phyloP scores from a whole-genome alignment of 371 early-diverging fungal species.

The Mucor mucedo region DNA sequence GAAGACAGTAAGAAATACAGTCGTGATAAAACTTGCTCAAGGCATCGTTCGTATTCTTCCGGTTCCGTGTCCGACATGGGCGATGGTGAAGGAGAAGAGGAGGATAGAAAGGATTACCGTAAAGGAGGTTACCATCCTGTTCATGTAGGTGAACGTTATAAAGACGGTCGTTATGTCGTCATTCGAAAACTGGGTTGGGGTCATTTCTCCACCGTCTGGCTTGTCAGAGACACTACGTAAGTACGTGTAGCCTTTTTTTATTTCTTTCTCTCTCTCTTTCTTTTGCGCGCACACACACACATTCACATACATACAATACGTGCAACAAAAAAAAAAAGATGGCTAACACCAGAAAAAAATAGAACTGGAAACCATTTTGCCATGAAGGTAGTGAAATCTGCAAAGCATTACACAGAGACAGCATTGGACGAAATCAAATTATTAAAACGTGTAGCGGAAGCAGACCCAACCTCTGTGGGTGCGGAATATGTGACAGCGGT shows the following conservation, averaged over 20 bases:
- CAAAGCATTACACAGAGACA: slow-evolving; percentile 94
- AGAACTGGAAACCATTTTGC: slow-evolving; percentile 85
- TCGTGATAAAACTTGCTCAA: slow-evolving; percentile 6
- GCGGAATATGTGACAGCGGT: slow-evolving; percentile 80
- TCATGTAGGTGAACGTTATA: slow-evolving; percentile 82
- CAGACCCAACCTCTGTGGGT: slow-evolving; percentile 66
- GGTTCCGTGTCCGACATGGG: slow-evolving; percentile 22
- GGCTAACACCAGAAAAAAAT: slow-evolving; percentile 6
- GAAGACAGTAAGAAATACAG: slow-evolving; percentile 7
- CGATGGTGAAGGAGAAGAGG: slow-evolving; percentile 68
- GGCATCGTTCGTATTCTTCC: slow-evolving; percentile 17
- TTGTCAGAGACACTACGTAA: slow-evolving; percentile 80
- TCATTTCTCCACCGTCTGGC: slow-evolving; percentile 99
- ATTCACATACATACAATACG: too few species aligned
- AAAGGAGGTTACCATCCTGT: slow-evolving; percentile 96
- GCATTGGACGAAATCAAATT: slow-evolving; percentile 96
- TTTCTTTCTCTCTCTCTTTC: too few species aligned
- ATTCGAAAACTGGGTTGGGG: slow-evolving; percentile 99
- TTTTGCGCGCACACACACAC: too few species aligned
- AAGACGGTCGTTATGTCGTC: slow-evolving; percentile 80
- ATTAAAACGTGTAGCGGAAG: slow-evolving; percentile 74
- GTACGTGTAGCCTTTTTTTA: slow-evolving; percentile 11
- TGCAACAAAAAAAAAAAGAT: neutral
- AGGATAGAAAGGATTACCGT: slow-evolving; percentile 89
- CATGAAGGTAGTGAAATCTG: slow-evolving; percentile 96